Evolutionary conservation across 2,329 filamentous ascomycete genomes (phyloP).

Genomic region (Aspergillus aculeatus): DNA sequence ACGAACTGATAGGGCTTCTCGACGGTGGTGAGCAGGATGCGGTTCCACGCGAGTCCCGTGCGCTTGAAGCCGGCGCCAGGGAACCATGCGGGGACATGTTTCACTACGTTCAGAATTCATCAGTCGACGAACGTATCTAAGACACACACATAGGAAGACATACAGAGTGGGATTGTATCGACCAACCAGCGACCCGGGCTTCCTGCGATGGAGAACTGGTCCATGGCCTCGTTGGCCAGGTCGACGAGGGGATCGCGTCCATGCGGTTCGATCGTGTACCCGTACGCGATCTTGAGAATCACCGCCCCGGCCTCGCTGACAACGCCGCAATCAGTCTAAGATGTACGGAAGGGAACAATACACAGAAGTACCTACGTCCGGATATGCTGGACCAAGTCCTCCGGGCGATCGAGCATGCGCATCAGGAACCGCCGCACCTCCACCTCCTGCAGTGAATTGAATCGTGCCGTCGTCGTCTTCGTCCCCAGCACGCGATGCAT

Average conservation of each 20-base stretch:
- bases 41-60: conserved; percentile 38
- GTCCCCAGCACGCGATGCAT: conserved; percentile 47
- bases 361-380: conserved; percentile 20
- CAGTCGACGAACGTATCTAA: not conserved
- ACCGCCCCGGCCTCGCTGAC: conserved; percentile 38
- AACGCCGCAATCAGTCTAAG: conserved; percentile 1
- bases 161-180: conserved; percentile 43
- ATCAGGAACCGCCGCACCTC: conserved; percentile 47
- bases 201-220: conserved; percentile 42
- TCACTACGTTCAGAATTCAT: conserved; percentile 17
- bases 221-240: conserved; percentile 42
- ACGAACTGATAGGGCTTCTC: conserved; percentile 48
- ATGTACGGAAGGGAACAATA: not conserved
- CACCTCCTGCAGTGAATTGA: conserved; percentile 42
- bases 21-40: conserved; percentile 29
- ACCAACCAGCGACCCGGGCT: conserved; percentile 48
- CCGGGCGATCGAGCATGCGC: conserved; percentile 42
- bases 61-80: conserved; percentile 47
- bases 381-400: conserved; percentile 43
- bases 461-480: conserved; percentile 38
- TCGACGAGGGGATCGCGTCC: conserved; percentile 37
- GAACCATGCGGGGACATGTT: conserved; percentile 45
- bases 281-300: conserved; percentile 44
- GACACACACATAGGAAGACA: not conserved
- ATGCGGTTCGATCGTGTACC: conserved; percentile 27